Base-by-base conservation (phyloP, 257 asterid species). In the Penstemon davidsonii region DNA sequence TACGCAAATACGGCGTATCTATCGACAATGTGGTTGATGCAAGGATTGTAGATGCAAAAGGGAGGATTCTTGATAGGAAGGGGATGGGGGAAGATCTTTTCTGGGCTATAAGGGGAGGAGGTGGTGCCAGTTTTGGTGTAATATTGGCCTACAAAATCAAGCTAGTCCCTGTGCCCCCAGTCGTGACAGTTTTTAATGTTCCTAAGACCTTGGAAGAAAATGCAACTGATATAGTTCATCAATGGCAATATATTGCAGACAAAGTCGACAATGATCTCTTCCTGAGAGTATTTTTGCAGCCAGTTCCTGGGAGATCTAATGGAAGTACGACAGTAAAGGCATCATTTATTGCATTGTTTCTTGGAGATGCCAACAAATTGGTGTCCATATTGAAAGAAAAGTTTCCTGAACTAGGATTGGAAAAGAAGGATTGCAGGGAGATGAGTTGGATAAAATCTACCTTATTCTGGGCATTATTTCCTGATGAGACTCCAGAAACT, bases 31-130 rank as follows among this genome's bases (percentile, higher is more conserved):
- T 79, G 7, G 25, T 79, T 5, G 83, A 79, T 50, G 84, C 84
- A 0, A 58, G 18, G 12, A 63, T 79, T 0, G 84, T 79, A 0
- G 80, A 75, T 5, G 76, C 73, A 0, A 59, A 42, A 2, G 84
- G 78, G 4, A 69, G 73, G 4, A 12, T 80, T 7, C 55, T 76
- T 0, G 78, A 76, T 4, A 39, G 80, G 11, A n/a, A 51, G 15
- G 13, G 6, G 4, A 80, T 80, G 82, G 84, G 84, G 36, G 84
- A 80, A 44, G 84, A 76, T 11, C 73, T 79, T 12, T 79, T 79
- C 38, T 79, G 80, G 83, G 80, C 83, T 7, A 79, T 79, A 19
- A 51, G 73, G 0, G 84, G 84, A 0, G 84, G 84, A 12, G 84
- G 79, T 15, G 81, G 74, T 0, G 78, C 78, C 5, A 79, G 81